Base-by-base conservation (phyloP, 2,329 filamentous ascomycete genomes). In the Myriosclerotinia curreyana region DNA sequence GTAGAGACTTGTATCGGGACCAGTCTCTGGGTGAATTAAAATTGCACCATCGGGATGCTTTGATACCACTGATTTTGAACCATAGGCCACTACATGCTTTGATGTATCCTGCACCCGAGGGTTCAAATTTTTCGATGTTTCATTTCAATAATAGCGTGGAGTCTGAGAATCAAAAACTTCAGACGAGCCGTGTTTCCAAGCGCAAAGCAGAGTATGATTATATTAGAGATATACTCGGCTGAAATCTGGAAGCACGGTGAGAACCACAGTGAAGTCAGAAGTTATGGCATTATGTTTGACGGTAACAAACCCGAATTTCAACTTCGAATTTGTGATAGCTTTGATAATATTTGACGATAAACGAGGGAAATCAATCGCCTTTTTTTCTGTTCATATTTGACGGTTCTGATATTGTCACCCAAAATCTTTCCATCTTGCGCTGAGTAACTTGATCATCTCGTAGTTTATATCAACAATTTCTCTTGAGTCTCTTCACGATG, bases 21-120 rank as follows among this genome's bases (percentile, higher is more conserved):
- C 20, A 34, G n/a, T 15, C 12, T 6, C n/a, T 34, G 28, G 28
- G 14, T 17, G 14, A 34, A 25, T 36, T 58, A 36, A 36, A 36
- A 14, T 28, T 58, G 17, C 55, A 58, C 17, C 55, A 58, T 48
- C 28, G 42, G 9, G 55, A 58, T 14, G 42, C 42, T 8, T 48
- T 58, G 14, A 48, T 58, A 22, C 55, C 55, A 14, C 20, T 58
- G 8, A 58, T 58, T 22, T 25, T 58, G 20, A 20, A 58, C 42
- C 31, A 48, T 20, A 58, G 14, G 7, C 55, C 55, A 15, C 20
- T 58, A 34, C 42, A 58, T 36, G 55, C 55, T 11, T 58, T 58
- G 20, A 8, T 58, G 28, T 58, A 58, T 58, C 55, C 55, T 14
- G 28, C 55, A 2, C 55, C 55, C 6, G 1, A 34, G 11, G 28